Percentiles rank a stretch among this genome's conserved stretches.
Conservation (phyloP, 1,139 yeast genomes). For the Geotrichum phurueaensis region DNA sequence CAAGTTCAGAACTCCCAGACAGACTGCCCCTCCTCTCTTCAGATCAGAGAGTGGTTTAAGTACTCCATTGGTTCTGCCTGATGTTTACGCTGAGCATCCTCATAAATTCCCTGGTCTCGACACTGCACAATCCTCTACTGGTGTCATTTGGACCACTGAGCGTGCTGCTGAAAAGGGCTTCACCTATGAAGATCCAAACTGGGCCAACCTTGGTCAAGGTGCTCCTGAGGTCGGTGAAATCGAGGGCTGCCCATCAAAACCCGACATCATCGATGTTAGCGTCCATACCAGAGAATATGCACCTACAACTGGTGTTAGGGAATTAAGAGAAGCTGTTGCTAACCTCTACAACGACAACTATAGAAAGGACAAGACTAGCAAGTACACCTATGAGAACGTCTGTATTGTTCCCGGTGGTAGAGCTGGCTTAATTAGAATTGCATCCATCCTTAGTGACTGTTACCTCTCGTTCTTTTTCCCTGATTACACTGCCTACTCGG, state of each 20-base stretch:
- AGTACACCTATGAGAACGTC: slow-evolving; percentile 58
- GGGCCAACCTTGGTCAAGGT: slow-evolving; percentile 69
- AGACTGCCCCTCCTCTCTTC: slow-evolving; percentile 16
- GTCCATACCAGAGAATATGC: slow-evolving; percentile 55
- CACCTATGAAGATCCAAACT: slow-evolving; percentile 42
- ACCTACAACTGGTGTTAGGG: slow-evolving; percentile 58
- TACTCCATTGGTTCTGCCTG: slow-evolving; percentile 34
- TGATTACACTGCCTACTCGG: slow-evolving; percentile 69
- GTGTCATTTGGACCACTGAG: slow-evolving; percentile 67
- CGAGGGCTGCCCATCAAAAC: slow-evolving; percentile 58
- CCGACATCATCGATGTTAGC: slow-evolving; percentile 48
- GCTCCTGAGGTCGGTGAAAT: slow-evolving; percentile 65
- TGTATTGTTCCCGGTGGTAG: slow-evolving; percentile 68
- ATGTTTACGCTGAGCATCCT: slow-evolving; percentile 29
- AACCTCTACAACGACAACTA: slow-evolving; percentile 54
- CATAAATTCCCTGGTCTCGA: slow-evolving; percentile 56
- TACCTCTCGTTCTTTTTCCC: slow-evolving; percentile 61
- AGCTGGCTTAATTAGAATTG: slow-evolving; percentile 62
- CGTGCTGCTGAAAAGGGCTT: slow-evolving; percentile 59
- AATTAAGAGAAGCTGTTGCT: slow-evolving; percentile 58
- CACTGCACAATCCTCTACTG: slow-evolving; percentile 58
- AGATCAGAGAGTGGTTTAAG: slow-evolving; percentile 29
- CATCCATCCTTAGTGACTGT: slow-evolving; percentile 57
- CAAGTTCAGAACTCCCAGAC: slow-evolving; percentile 1
- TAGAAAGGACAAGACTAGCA: slow-evolving; percentile 46